phyloP scores from a whole-genome alignment of 176 grass and related monocot species.

The Triticum timopheevii region DNA sequence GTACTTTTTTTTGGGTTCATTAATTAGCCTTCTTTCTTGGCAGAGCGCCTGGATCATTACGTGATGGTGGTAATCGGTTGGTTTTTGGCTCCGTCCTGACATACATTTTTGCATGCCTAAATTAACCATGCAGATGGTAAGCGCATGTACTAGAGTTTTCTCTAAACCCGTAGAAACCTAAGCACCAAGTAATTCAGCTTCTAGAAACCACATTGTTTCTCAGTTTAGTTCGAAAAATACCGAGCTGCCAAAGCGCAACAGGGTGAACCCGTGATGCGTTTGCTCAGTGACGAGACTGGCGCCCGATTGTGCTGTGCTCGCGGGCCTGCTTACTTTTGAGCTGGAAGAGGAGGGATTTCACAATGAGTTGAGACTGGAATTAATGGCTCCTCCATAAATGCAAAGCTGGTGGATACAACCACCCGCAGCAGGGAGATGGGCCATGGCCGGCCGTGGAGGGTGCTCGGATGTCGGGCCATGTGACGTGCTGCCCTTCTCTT shows the following conservation, averaged over 20 bases:
- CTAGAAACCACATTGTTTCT: too few relatives aligned
- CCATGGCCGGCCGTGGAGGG: slow-evolving; percentile 8
- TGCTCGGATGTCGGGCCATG: slow-evolving; percentile 12
- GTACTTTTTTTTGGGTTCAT: neutral
- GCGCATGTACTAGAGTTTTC: neutral
- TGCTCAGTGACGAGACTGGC: neutral
- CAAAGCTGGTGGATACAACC: neutral
- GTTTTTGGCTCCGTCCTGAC: neutral
- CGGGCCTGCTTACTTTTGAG: neutral
- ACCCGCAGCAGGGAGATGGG: neutral
- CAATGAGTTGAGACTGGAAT: neutral
- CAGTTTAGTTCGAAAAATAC: too few relatives aligned
- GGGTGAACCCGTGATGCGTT: neutral
- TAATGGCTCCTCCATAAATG: slow-evolving; percentile 45
- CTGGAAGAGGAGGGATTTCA: slow-evolving; percentile 23
- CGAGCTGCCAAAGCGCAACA: too few relatives aligned
- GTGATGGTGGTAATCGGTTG: neutral
- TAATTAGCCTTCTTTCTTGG: slow-evolving; percentile 1
- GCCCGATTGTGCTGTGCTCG: neutral
- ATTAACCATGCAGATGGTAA: neutral
- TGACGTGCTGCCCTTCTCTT: slow-evolving; percentile 18
- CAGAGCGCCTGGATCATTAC: neutral
- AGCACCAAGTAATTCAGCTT: too few relatives aligned
- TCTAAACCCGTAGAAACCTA: too few relatives aligned
- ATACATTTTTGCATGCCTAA: neutral